phyloP scores from a whole-genome alignment of 768 basidiomycete species.

The Tylopilus felleus region DNA sequence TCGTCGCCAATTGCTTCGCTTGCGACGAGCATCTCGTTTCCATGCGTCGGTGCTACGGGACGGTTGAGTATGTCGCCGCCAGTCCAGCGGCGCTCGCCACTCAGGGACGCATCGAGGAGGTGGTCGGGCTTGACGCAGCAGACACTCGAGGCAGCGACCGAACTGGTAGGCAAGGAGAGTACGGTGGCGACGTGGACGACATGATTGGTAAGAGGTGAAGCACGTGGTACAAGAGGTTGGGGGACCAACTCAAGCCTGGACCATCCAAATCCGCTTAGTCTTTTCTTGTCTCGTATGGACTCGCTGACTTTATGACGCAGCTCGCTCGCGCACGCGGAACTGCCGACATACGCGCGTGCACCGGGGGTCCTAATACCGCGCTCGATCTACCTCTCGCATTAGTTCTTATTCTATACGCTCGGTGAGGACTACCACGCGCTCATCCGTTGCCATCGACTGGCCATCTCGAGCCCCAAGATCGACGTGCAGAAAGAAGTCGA shows the following conservation, averaged over 20 bases:
- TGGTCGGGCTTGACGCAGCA: constrained; percentile 34
- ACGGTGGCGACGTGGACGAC: constrained; percentile 45
- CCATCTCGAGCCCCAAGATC: constrained; percentile 54
- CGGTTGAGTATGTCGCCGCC: constrained; percentile 32
- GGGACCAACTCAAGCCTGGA: constrained; percentile 2
- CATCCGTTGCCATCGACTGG: constrained; percentile 58
- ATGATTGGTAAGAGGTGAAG: constrained; percentile 54
- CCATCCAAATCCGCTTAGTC: constrained; percentile 14
- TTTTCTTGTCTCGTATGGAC: neutral
- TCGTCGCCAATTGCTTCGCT: neutral
- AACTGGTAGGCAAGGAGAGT: constrained; percentile 36
- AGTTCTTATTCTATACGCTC: constrained; percentile 77
- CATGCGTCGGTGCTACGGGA: constrained; percentile 46
- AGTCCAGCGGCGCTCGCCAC: constrained; percentile 12
- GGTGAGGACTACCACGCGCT: constrained; percentile 78
- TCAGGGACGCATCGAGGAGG: constrained; percentile 27
- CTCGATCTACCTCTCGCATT: constrained; percentile 79
- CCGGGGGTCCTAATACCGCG: constrained; percentile 61
- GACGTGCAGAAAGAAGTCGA: constrained; percentile 72
- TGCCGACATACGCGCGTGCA: constrained; percentile 67
- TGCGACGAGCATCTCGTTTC: constrained; percentile 30
- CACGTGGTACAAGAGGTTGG: constrained; percentile 14
- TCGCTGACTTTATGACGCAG: neutral
- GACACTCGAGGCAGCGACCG: constrained; percentile 35
- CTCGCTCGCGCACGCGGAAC: constrained; percentile 76